A percentile compares a stretch with the other conserved stretches of the same genome.
Evolutionary conservation across 306 rosid genomes (phyloP).

Genomic region (Lithocarpus polystachyus): DNA sequence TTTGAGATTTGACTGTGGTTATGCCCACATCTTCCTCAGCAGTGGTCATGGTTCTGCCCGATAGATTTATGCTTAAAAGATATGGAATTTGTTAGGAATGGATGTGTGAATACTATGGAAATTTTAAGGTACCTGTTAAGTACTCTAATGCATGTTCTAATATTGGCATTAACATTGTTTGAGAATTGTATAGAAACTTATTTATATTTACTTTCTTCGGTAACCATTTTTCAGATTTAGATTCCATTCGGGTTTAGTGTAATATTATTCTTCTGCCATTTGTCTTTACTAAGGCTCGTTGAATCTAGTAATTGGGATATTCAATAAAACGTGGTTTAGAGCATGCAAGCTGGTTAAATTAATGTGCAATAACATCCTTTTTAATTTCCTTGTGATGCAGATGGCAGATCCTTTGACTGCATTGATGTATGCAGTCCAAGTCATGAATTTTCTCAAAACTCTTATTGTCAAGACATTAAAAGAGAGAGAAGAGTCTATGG

Average conservation of each 20-base stretch:
- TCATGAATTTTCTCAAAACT: conserved; percentile 95
- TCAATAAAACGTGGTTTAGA: not conserved
- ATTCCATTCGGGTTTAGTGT: not conserved
- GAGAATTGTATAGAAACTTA: not conserved
- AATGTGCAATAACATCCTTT: conserved; percentile 17
- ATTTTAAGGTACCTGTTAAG: not conserved
- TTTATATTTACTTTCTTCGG: not conserved
- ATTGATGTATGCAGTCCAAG: conserved; percentile 94
- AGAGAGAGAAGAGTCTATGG: conserved; percentile 72
- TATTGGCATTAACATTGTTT: not conserved
- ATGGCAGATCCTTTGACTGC: conserved; percentile 98
- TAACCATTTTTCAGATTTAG: not conserved
- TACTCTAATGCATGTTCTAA: not conserved
- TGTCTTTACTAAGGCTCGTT: not conserved
- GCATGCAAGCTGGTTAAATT: conserved; percentile 13
- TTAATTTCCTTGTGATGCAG: conserved; percentile 38
- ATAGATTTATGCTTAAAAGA: not conserved
- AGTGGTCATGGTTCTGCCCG: not conserved
- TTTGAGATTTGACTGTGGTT: conserved; percentile 5
- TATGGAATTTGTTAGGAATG: not conserved
- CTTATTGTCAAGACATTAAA: conserved; percentile 68
- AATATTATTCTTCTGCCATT: not conserved
- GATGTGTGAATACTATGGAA: not conserved
- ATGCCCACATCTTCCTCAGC: conserved; percentile 8
- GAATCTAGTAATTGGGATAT: not conserved